phyloP scores from a whole-genome alignment of 2,329 filamentous ascomycete species.

The Clarireedia paspali region DNA sequence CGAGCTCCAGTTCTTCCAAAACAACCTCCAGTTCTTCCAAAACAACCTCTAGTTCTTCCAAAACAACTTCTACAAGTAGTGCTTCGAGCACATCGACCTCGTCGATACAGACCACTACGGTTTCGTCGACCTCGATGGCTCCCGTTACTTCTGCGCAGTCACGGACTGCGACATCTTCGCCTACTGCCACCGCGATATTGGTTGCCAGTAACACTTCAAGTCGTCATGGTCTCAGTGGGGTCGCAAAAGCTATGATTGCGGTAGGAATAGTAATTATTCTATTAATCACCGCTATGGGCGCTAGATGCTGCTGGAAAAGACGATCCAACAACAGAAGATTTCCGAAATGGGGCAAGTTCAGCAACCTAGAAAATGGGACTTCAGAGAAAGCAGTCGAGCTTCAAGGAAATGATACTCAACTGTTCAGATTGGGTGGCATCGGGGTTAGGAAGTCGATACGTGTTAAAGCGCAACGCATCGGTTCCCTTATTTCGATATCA shows the following conservation, averaged over 20 bases:
- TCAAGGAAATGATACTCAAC: conserved; percentile 2
- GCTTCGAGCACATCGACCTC: not conserved
- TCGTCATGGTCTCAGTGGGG: not conserved
- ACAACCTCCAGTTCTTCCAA: not conserved
- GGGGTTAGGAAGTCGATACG: not conserved
- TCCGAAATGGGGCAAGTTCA: not conserved
- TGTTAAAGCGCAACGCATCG: not conserved
- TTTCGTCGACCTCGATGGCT: not conserved
- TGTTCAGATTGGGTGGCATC: conserved; percentile 6
- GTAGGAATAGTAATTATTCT: not conserved
- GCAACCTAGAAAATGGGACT: not conserved
- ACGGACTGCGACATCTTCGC: not conserved
- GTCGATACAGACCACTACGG: not conserved
- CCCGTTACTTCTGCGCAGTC: not conserved
- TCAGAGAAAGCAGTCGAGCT: not conserved
- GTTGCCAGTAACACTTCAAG: not conserved
- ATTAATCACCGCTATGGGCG: not conserved
- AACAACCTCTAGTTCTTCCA: not conserved
- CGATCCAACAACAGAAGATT: not conserved
- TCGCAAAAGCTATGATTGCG: conserved; percentile 1
- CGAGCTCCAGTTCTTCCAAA: not conserved
- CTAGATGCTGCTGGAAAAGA: not conserved
- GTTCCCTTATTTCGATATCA: not conserved
- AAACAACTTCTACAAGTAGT: not conserved
- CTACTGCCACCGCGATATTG: not conserved